A percentile compares a stretch with the other conserved stretches of the same genome.
These are phyloP conservation scores for Chondrostereum purpureum DNA, from an alignment of 1,284 basidiomycete species.

Conservation along the genomic window DNA sequence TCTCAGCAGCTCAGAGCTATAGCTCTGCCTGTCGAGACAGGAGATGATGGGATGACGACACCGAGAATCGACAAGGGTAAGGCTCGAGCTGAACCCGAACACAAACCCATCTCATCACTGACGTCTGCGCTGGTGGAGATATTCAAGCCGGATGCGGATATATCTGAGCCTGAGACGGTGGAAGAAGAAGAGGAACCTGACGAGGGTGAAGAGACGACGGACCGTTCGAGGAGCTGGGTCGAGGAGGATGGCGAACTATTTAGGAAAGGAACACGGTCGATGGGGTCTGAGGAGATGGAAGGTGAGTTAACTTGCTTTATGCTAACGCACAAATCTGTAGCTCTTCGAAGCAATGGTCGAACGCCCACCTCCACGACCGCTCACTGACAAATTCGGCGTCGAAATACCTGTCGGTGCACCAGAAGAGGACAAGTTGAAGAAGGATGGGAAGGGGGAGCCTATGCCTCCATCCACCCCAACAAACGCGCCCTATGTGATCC, in stretches of 20 bases:
- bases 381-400: neutral
- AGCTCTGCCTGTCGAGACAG: neutral
- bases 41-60: neutral
- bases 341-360: slow-evolving; percentile 31
- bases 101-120: neutral
- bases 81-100: neutral
- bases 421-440: neutral
- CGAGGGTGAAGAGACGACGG: neutral
- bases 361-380: slow-evolving; percentile 29
- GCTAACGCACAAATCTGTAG: slow-evolving; percentile 42
- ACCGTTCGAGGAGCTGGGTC: slow-evolving; percentile 3
- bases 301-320: slow-evolving; percentile 80
- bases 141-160: neutral
- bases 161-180: neutral
- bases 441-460: neutral
- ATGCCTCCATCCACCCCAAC: neutral
- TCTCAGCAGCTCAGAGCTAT: neutral
- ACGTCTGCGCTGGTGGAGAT: neutral
- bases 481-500: neutral
- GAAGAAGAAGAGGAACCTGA: neutral
- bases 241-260: slow-evolving; percentile 81
- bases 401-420: neutral
- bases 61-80: neutral
- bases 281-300: slow-evolving; percentile 82
- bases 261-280: slow-evolving; percentile 73